Percentiles rank a stretch among this genome's conserved stretches.
These are phyloP conservation scores for Moesziomyces parantarcticus DNA, from an alignment of 1,284 basidiomycete species.

Conservation along the genomic window DNA sequence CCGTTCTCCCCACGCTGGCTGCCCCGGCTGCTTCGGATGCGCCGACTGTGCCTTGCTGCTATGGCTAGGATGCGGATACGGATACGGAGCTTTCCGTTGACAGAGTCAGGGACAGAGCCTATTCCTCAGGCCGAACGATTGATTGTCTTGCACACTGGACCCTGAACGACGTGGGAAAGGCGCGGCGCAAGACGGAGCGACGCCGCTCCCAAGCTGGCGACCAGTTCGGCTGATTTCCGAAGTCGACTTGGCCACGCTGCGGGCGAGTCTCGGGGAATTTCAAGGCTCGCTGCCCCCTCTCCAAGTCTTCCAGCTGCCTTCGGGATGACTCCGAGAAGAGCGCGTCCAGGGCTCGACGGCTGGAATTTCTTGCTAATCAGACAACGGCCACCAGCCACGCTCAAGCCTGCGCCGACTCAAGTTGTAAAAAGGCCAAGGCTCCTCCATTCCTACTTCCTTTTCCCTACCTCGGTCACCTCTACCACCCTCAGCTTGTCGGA, in stretches of 20 bases:
- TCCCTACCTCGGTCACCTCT: neutral
- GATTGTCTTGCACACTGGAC: constrained; percentile 1
- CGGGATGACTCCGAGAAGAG: constrained; percentile 34
- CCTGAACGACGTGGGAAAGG: constrained; percentile 3
- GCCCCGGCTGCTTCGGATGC: too few relatives aligned
- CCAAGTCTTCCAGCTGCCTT: neutral
- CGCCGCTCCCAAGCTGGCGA: neutral
- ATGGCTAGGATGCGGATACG: too few relatives aligned
- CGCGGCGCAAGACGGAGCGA: neutral
- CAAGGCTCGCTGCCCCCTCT: neutral
- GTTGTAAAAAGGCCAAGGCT: neutral
- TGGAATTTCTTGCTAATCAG: constrained; percentile 20
- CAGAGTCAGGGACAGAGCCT: too few relatives aligned
- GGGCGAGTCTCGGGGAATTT: constrained; percentile 12
- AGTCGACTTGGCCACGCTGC: constrained; percentile 4
- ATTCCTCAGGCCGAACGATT: too few relatives aligned
- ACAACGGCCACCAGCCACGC: neutral
- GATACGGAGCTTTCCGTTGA: too few relatives aligned
- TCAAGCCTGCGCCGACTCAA: too few relatives aligned
- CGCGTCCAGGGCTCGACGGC: neutral
- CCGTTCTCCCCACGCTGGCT: too few relatives aligned
- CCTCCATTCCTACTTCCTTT: neutral
- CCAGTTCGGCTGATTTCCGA: neutral
- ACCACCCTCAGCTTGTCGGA: neutral
- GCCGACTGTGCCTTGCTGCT: too few relatives aligned